phyloP scores from a whole-genome alignment of 768 basidiomycete genomes.

The Phylloporus rhodoxanthus region DNA sequence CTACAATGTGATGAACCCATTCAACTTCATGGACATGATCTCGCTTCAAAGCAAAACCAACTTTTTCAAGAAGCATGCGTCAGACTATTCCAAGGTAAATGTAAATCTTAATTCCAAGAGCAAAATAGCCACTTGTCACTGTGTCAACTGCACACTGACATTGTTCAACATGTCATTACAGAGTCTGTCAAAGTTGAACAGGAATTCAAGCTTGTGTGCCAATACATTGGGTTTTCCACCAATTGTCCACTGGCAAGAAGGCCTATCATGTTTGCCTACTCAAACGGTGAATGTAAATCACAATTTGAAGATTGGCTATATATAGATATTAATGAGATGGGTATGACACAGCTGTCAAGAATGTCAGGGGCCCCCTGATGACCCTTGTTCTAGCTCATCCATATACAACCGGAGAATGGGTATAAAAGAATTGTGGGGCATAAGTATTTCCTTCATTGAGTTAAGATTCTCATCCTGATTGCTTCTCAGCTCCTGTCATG shows the following conservation, averaged over 20 bases:
- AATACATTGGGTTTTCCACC: no score
- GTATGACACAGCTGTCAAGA: no score
- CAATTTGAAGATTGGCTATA: no score
- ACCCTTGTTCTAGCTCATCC: not conserved
- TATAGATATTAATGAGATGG: no score
- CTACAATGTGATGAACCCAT: constrained; percentile 75
- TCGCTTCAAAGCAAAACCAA: constrained; percentile 95
- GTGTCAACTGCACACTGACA: constrained; percentile 75
- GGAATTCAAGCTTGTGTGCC: no score
- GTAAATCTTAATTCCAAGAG: constrained; percentile 36
- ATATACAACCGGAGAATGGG: not conserved
- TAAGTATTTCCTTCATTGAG: no score
- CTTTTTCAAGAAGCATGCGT: constrained; percentile 95
- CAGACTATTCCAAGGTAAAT: constrained; percentile 70
- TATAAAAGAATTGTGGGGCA: not conserved
- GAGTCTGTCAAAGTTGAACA: no score
- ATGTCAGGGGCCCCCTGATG: no score
- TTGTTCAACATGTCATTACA: no score
- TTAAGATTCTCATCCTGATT: not conserved
- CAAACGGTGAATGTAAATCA: no score
- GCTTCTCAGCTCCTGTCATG: not conserved
- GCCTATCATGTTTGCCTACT: no score
- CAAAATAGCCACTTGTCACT: constrained; percentile 32
- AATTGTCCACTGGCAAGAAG: no score
- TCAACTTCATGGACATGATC: constrained; percentile 94